Evolutionary conservation across 306 rosid species (phyloP).

Genomic region (Dicorynia guianensis): DNA sequence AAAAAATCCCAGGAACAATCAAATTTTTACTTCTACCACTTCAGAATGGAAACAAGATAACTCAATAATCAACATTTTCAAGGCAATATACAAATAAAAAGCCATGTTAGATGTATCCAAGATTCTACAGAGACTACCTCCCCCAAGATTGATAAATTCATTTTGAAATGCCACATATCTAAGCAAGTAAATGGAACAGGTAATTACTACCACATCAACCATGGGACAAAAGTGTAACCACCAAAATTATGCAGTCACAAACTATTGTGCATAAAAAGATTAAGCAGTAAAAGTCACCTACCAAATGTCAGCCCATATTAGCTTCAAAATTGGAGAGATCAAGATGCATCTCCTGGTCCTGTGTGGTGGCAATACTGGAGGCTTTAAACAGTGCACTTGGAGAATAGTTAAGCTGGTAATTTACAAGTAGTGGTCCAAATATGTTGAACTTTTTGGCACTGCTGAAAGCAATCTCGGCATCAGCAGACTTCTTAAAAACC

Average conservation of each 20-base stretch:
- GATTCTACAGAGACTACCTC: not conserved
- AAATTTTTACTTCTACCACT: not conserved
- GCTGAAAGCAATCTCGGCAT: conserved; percentile 85
- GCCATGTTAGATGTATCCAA: conserved; percentile 15
- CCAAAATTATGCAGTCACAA: conserved; percentile 29
- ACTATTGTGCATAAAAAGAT: conserved; percentile 12
- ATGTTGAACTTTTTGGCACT: conserved; percentile 93
- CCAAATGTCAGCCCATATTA: conserved; percentile 65
- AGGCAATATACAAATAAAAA: conserved; percentile 13
- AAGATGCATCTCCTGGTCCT: conserved; percentile 88
- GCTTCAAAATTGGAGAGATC: conserved; percentile 74
- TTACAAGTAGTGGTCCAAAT: conserved; percentile 79
- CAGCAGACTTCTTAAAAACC: conserved; percentile 76
- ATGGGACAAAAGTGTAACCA: not conserved
- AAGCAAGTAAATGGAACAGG: conserved; percentile 18
- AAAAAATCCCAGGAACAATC: not conserved
- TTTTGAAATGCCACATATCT: conserved; percentile 18
- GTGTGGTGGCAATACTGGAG: conserved; percentile 60
- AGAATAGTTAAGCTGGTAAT: conserved; percentile 83
- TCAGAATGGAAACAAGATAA: not conserved
- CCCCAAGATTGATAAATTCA: not conserved
- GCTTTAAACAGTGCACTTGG: conserved; percentile 76
- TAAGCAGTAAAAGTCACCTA: conserved; percentile 34
- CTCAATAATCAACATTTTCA: not conserved
- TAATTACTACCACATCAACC: not conserved